A percentile compares a stretch with the other conserved stretches of the same genome.
These are phyloP conservation scores for Mycena haematopus DNA, from an alignment of 768 basidiomycete species.

Conservation along the genomic window DNA sequence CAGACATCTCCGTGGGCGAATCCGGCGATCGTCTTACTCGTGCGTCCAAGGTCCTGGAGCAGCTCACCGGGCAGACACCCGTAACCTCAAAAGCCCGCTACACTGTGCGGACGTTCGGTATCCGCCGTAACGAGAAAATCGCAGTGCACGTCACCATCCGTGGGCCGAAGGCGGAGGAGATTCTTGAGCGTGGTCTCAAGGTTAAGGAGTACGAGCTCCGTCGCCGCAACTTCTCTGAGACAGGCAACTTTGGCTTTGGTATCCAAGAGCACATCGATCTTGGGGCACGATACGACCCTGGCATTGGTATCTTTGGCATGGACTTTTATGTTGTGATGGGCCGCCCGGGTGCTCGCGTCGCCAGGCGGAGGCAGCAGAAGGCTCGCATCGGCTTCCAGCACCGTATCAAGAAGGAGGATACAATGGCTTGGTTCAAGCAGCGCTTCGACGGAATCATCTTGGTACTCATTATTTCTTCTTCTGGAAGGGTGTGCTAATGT, in stretches of 20 bases:
- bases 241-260: conserved; percentile 99
- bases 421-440: conserved; percentile 99
- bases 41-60: conserved; percentile 98
- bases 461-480: conserved; percentile 46
- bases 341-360: conserved; percentile 90
- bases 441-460: conserved; percentile 98
- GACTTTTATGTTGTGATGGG: conserved; percentile 99
- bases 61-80: conserved; percentile 98
- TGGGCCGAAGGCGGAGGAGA: conserved; percentile 99
- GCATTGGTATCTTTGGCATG: conserved; percentile 99
- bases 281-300: conserved; percentile 97
- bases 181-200: conserved; percentile 97
- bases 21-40: conserved; percentile 98
- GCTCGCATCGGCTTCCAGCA: conserved; percentile 87
- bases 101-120: conserved; percentile 98
- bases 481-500: conserved; percentile 1
- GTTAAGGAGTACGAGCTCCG: conserved; percentile 99
- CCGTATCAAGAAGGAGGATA: conserved; percentile 94
- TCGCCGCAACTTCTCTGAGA: conserved; percentile 97
- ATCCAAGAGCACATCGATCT: conserved; percentile 99
- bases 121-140: conserved; percentile 99
- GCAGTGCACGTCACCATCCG: conserved; percentile 98
- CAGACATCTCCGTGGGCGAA: conserved; percentile 99
- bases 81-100: conserved; percentile 99
- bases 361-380: conserved; percentile 89